Evolutionary conservation across 371 early-diverging fungal genomes (phyloP), one percentile per base, ranked within the genome.

Genomic region (Polyrhizophydium stewartii): DNA sequence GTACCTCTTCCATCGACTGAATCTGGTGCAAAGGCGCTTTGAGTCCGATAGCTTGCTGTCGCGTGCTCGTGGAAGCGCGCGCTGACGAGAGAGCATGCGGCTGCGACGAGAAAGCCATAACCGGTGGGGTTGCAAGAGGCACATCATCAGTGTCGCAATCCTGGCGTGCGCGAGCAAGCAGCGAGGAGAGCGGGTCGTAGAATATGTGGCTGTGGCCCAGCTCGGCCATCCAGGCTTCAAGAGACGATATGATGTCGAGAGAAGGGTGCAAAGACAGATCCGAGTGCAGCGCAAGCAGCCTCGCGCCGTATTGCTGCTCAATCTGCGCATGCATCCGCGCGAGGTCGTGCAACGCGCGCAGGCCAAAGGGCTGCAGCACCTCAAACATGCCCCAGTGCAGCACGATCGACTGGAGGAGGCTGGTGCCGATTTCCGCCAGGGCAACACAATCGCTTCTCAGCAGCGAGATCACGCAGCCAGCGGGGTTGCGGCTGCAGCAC

Each of bases 321-420:
- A 53, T 25, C 16, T 53, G 35, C 3, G 10, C 27, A 27, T 53
- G 30, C 16, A 19, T 3, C 10, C 35, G 53, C 30, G 30, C 32
- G 35, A 53, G 53, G 24, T 53, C 53, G 19, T 12, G 30, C 9
- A 53, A 10, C 10, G 53, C 35, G 2, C 7, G 53, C 6, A 30
- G 25, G 21, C 53, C 53, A 12, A 16, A 9, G 16, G 5, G 32
- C 24, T n/a, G 13, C 35, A 53, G 24, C 21, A n/a, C 10, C 32
- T 30, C 53, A 53, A 53, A 53, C 30, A 53, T 5, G 6, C 13
- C 53, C 53, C 53, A 53, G 27, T 53, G 53, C 10, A 53, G 32
- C 25, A 53, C 53, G 25, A 25, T 19, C 2, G 5, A 6, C 10
- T 27, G 53, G 13, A 53, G 53, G 16, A 53, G n/a, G 13, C 6